Conservation (phyloP, 208 protist genomes). For the Crithidia thermophila region DNA sequence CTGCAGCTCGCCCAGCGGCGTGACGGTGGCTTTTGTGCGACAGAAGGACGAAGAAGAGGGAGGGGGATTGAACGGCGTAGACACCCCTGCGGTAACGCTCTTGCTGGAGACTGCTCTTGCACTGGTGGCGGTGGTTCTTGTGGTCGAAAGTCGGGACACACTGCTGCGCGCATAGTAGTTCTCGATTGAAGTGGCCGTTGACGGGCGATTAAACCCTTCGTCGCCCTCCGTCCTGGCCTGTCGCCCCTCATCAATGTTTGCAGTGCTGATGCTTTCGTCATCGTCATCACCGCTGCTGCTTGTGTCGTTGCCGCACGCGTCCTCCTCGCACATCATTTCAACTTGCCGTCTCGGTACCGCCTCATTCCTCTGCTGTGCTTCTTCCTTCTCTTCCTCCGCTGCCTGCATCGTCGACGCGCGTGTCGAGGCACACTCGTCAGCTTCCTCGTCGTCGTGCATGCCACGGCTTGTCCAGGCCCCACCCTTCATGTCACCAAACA, state of each 20-base stretch:
- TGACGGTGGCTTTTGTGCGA: slow-evolving; percentile 20
- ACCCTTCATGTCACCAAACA: slow-evolving; percentile 72
- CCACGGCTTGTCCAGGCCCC: slow-evolving; percentile 18
- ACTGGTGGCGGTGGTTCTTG: no score
- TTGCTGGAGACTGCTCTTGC: no score
- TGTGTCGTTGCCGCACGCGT: not conserved
- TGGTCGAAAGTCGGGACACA: no score
- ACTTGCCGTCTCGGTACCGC: not conserved
- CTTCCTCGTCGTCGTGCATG: not conserved
- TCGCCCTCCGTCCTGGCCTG: no score
- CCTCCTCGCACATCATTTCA: not conserved
- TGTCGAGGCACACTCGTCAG: not conserved
- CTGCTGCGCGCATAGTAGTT: no score
- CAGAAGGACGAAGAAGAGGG: slow-evolving; percentile 17
- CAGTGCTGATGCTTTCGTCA: no score
- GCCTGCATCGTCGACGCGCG: not conserved
- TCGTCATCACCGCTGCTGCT: no score
- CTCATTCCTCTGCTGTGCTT: no score
- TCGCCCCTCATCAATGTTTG: no score
- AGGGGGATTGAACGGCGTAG: not conserved
- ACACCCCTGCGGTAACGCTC: no score
- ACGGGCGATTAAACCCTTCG: no score
- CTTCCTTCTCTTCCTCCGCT: not conserved
- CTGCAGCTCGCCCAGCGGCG: slow-evolving; percentile 26
- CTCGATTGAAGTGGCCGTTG: no score